These are phyloP conservation scores for Sugiyamaella castrensis DNA, from an alignment of 1,139 yeast genomes.

Conservation along the genomic window DNA sequence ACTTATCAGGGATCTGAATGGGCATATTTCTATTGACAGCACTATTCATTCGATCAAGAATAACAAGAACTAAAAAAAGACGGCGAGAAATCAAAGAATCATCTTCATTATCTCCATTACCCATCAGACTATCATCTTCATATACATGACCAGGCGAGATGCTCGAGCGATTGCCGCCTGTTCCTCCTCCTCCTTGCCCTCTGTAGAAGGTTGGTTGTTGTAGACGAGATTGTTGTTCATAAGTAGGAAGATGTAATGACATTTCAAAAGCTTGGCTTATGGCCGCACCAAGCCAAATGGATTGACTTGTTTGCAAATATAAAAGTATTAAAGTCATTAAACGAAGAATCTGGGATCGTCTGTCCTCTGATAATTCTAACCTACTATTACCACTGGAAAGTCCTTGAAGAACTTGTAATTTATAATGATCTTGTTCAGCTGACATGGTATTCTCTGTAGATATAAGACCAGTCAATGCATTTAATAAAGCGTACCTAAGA, in stretches of 20 bases:
- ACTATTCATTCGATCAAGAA: constrained; percentile 33
- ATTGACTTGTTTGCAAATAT: constrained; percentile 38
- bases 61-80: constrained; percentile 33
- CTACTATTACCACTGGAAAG: constrained; percentile 10
- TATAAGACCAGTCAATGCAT: constrained; percentile 27
- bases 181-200: not conserved
- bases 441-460: constrained; percentile 13
- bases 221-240: constrained; percentile 3
- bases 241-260: constrained; percentile 21
- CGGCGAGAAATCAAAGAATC: constrained; percentile 21
- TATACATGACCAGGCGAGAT: constrained; percentile 1
- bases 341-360: constrained; percentile 27
- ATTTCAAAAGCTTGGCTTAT: constrained; percentile 34
- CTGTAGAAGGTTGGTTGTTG: not conserved
- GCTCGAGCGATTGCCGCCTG: not conserved
- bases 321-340: constrained; percentile 36
- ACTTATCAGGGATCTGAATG: constrained; percentile 25
- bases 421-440: constrained; percentile 4
- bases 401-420: constrained; percentile 9
- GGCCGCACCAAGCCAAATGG: constrained; percentile 41
- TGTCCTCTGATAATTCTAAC: constrained; percentile 12
- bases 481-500: constrained; percentile 26
- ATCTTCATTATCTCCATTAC: constrained; percentile 23
- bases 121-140: constrained; percentile 7
- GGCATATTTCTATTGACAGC: constrained; percentile 27